Evolutionary conservation across 345 rosid genomes (phyloP), one percentile per base, ranked within the genome.

Genomic region (Carallia brachiata): DNA sequence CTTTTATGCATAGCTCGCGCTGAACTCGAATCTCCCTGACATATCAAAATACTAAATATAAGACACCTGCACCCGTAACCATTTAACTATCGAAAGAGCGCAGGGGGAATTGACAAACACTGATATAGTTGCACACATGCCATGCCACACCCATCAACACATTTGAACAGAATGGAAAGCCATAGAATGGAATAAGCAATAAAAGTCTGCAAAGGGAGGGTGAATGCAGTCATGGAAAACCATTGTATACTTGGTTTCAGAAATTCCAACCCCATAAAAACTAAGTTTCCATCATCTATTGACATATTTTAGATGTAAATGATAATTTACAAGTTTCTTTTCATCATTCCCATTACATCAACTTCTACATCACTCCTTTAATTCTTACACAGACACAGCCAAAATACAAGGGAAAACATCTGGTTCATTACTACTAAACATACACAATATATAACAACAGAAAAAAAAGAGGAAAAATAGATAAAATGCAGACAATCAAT

Each of bases 21-120:
- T 52, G 84, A 68, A 70, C 81, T 72, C 56, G 92, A 80, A 62
- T 84, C 90, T 32, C 81, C 85, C 97, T 90, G 78, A 57, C 56
- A 40, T 36, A 71, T 48, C 59, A 57, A 65, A 62, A 68, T 0
- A 7, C 31, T 52, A 10, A 27, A 19, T 2, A 5, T 56, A 56
- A 56, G 31, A 19, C 9, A 56, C 12, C 30, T 27, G 34, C 34
- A 27, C 60, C 27, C 34, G 0, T 56, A 56, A 27, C 13, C 28
- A 30, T 27, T 56, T 15, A 56, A 27, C 2, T 27, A 15, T 28
- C 40, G 66, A 52, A 69, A 53, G 60, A 19, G 15, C 27, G 60
- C 60, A 56, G 27, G 16, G 27, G 16, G 12, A 19, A 30, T 56
- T 13, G 31, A 27, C 34, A 27, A 10, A 53, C 9, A 69, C 57